Percentiles rank a stretch among this genome's conserved stretches.
These are phyloP conservation scores for Leccinum imitatum DNA, from an alignment of 768 basidiomycete genomes.

Conservation along the genomic window DNA sequence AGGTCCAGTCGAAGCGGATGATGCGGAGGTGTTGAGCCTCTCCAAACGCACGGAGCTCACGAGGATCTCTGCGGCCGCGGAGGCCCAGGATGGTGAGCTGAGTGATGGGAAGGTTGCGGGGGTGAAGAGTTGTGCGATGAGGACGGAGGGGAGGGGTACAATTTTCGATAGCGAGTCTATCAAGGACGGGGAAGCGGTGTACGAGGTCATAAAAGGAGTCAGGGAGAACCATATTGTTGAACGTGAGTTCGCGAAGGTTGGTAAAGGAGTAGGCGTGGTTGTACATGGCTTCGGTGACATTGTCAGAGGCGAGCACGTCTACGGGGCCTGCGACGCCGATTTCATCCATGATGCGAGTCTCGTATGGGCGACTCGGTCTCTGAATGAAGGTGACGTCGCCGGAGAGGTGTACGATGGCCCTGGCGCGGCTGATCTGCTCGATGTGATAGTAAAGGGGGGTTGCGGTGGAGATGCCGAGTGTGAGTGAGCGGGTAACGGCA, in stretches of 20 bases:
- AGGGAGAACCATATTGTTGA: slow-evolving; percentile 39
- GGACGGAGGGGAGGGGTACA: slow-evolving; percentile 32
- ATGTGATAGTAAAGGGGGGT: slow-evolving; percentile 21
- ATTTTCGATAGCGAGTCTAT: slow-evolving; percentile 41
- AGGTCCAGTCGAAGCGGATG: slow-evolving; percentile 46
- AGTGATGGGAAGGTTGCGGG: slow-evolving; percentile 42
- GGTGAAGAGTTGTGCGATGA: slow-evolving; percentile 23
- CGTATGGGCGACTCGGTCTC: slow-evolving; percentile 22
- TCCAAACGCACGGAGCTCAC: slow-evolving; percentile 34
- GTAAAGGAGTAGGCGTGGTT: slow-evolving; percentile 26
- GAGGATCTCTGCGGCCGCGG: slow-evolving; percentile 28
- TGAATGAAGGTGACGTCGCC: slow-evolving; percentile 18
- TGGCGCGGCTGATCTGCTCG: slow-evolving; percentile 30
- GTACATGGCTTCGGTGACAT: slow-evolving; percentile 22
- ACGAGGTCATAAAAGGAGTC: slow-evolving; percentile 36
- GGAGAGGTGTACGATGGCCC: slow-evolving; percentile 19
- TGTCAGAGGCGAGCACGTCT: slow-evolving; percentile 23
- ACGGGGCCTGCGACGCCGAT: slow-evolving; percentile 17
- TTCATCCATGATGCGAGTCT: slow-evolving; percentile 28
- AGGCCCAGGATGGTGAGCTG: slow-evolving; percentile 41
- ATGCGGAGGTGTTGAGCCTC: slow-evolving; percentile 37
- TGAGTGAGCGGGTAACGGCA: slow-evolving; percentile 23
- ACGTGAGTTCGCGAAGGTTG: slow-evolving; percentile 38
- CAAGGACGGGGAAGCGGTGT: slow-evolving; percentile 37
- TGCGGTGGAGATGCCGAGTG: slow-evolving; percentile 27